These are phyloP conservation scores for Leavenworthia alabamica DNA, from an alignment of 345 rosid species.

Conservation along the genomic window DNA sequence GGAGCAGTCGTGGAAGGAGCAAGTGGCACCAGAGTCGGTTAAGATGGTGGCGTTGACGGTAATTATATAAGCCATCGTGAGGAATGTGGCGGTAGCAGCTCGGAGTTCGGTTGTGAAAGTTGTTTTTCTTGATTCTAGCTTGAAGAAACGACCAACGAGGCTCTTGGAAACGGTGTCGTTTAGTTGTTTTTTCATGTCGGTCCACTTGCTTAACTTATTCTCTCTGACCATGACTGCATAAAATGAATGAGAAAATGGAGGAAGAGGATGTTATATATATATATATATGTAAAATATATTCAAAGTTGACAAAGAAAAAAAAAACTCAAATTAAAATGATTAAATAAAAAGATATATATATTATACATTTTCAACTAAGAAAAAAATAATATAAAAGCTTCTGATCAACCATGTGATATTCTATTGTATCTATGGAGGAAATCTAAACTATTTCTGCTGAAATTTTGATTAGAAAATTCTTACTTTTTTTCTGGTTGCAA, in stretches of 20 bases:
- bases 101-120: constrained; percentile 70
- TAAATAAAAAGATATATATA: neutral
- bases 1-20: constrained; percentile 61
- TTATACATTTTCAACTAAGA: neutral
- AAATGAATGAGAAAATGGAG: neutral
- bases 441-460: constrained; percentile 12
- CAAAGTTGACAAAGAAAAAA: neutral
- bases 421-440: constrained; percentile 5
- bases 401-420: constrained; percentile 13
- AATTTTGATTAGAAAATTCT: neutral
- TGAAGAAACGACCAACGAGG: constrained; percentile 54
- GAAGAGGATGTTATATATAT: constrained; percentile 5
- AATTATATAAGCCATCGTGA: constrained; percentile 94
- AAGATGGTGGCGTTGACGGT: constrained; percentile 81
- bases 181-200: constrained; percentile 40
- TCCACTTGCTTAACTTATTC: constrained; percentile 30
- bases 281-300: neutral
- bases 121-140: constrained; percentile 56
- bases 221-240: constrained; percentile 22
- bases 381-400: neutral
- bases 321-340: neutral
- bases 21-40: constrained; percentile 69
- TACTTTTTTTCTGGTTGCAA: neutral
- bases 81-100: constrained; percentile 84
- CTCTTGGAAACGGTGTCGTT: constrained; percentile 61